Percentiles rank a stretch among this genome's conserved stretches.
These are phyloP conservation scores for Cladorrhinum samala DNA, from an alignment of 495 filamentous ascomycete genomes.

Conservation along the genomic window DNA sequence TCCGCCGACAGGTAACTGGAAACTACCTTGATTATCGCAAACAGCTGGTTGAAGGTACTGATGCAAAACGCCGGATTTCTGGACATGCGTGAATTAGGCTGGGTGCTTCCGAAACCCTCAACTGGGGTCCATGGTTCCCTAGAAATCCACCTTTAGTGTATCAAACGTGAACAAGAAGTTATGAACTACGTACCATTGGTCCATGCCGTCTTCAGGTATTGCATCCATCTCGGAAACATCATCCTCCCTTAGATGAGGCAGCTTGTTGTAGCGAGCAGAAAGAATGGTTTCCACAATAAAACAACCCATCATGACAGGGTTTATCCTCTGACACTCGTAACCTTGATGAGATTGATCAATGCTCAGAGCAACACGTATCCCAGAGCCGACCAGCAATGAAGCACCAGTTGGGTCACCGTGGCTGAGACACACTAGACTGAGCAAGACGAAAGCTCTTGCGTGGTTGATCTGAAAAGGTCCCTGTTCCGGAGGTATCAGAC, in stretches of 20 bases:
- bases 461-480: conserved; percentile 54
- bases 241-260: conserved; percentile 47
- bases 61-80: conserved; percentile 51
- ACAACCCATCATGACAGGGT: conserved; percentile 54
- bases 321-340: conserved; percentile 33
- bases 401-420: conserved; percentile 48
- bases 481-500: conserved; percentile 53
- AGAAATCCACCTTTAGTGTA: neutral
- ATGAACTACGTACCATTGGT: conserved; percentile 49
- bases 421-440: conserved; percentile 55
- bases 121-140: conserved; percentile 59
- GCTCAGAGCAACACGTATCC: conserved; percentile 50
- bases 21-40: conserved; percentile 16
- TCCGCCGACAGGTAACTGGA: conserved; percentile 1
- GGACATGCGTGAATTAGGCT: conserved; percentile 28
- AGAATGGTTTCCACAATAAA: conserved; percentile 62
- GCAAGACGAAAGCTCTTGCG: conserved; percentile 57
- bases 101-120: conserved; percentile 33
- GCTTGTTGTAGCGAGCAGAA: conserved; percentile 47
- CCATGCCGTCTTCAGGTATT: conserved; percentile 57
- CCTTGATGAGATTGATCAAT: conserved; percentile 33
- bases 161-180: neutral
- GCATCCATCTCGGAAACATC: conserved; percentile 41
- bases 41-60: conserved; percentile 58
- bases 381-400: conserved; percentile 58